Evolutionary conservation across 768 basidiomycete genomes (phyloP), one percentile per base, ranked within the genome.

Genomic region (Cyclocybe aegerita): DNA sequence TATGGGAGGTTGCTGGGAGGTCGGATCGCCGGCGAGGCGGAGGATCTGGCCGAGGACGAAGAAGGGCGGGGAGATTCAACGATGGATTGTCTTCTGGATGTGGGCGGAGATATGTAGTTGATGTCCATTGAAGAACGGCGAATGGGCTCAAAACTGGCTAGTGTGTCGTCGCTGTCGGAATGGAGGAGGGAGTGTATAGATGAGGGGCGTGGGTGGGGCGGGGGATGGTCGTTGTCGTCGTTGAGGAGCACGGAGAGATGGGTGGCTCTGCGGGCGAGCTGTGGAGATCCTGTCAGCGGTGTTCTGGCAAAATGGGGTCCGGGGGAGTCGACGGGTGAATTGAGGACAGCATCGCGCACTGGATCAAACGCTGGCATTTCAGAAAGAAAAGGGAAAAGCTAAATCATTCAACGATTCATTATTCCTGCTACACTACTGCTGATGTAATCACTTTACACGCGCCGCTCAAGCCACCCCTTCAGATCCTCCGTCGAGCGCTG

Each of bases 321-420:
- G 23, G 23, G 23, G n/a, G 55, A 50, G 36, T 77, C 74, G 60
- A 82, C 67, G 30, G 88, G 88, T 38, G 86, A 88, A 69, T 88
- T 88, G 60, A 88, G 80, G 61, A 90, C 86, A 54, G 90, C 90
- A 78, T 91, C 90, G 66, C 90, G 81, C 54, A 92, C 88, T 61
- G 90, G 88, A 78, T 91, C 90, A 77, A 90, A 90, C 50, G 80
- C 80, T 59, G 88, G 84, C 85, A 60, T 60, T 47, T 48, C 46
- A 31, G 47, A 39, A 44, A 36, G 40, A 33, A 8, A 8, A 29
- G 12, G 8, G 15, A 55, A 49, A 42, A 44, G 44, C 43, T 39
- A 39, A 46, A 43, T 48, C 29, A 39, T 32, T 42, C 12, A 35
- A 14, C 37, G n/a, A 48, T 51, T 43, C 9, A 46, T 52, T 48